Conservation (phyloP, 2,329 filamentous ascomycete genomes). For the Trichoderma brevicompactum region DNA sequence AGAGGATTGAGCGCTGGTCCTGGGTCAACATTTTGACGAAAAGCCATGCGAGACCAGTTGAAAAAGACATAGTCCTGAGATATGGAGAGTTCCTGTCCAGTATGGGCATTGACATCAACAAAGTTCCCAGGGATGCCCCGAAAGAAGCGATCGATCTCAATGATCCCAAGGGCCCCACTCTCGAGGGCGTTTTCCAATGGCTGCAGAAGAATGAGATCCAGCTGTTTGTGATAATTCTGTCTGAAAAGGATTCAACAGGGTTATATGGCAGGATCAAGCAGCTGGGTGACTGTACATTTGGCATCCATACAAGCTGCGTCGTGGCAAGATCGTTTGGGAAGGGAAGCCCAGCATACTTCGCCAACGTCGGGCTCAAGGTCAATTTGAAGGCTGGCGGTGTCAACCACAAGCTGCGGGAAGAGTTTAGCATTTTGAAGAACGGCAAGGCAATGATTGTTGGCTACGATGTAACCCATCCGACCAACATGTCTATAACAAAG, state of each 20-base stretch:
- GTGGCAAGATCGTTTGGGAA: slow-evolving; percentile 46
- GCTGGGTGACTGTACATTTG: slow-evolving; percentile 67
- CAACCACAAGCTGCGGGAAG: slow-evolving; percentile 67
- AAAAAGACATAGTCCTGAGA: slow-evolving; percentile 34
- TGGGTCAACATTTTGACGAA: slow-evolving; percentile 48
- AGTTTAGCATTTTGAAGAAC: slow-evolving; percentile 64
- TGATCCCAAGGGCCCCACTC: slow-evolving; percentile 24
- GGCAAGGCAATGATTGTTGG: slow-evolving; percentile 84
- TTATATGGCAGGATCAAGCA: slow-evolving; percentile 71
- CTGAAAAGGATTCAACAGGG: slow-evolving; percentile 52
- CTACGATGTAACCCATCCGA: slow-evolving; percentile 88
- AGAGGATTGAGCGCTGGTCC: slow-evolving; percentile 54
- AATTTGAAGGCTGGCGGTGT: slow-evolving; percentile 78
- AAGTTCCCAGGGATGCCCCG: slow-evolving; percentile 29
- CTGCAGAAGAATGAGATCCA: slow-evolving; percentile 43
- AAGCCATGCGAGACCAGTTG: slow-evolving; percentile 28
- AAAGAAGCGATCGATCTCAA: slow-evolving; percentile 23
- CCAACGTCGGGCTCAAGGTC: slow-evolving; percentile 76
- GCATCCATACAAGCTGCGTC: slow-evolving; percentile 72
- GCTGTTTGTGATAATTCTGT: slow-evolving; percentile 66
- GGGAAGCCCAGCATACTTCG: slow-evolving; percentile 56
- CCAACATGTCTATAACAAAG: slow-evolving; percentile 51
- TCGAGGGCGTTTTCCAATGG: slow-evolving; percentile 42
- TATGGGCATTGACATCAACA: slow-evolving; percentile 48
- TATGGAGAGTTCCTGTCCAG: slow-evolving; percentile 47